A percentile compares a stretch with the other conserved stretches of the same genome.
These are phyloP conservation scores for Mortierella sp. DNA, from an alignment of 371 early-diverging fungal genomes.

Conservation along the genomic window DNA sequence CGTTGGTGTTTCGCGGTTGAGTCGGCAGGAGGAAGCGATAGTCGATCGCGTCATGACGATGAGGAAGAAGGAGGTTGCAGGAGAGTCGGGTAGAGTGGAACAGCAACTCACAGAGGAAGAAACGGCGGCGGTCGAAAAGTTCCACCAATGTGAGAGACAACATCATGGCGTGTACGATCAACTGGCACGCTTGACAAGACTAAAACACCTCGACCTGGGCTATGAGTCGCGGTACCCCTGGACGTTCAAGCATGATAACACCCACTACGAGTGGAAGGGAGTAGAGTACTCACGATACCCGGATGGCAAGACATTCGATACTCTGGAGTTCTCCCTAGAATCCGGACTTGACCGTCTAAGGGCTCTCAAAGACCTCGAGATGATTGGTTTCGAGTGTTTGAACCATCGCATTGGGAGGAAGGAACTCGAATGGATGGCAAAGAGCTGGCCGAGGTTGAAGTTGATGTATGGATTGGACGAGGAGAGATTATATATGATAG, in stretches of 20 bases:
- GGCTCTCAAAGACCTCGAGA: conserved; percentile 3
- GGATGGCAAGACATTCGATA: neutral
- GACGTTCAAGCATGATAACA: neutral
- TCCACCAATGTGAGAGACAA: neutral
- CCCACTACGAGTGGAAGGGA: neutral
- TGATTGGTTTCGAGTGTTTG: conserved; percentile 15
- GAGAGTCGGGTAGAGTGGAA: neutral
- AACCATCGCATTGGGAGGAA: conserved; percentile 12
- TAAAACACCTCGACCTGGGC: conserved; percentile 13
- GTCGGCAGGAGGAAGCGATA: neutral
- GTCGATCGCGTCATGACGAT: neutral
- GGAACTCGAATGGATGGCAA: conserved; percentile 20
- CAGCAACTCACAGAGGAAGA: neutral
- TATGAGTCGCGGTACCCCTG: conserved; percentile 10
- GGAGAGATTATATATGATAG: neutral
- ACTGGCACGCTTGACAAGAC: neutral
- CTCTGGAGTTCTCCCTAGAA: neutral
- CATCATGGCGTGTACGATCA: conserved; percentile 2
- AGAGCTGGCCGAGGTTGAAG: conserved; percentile 14
- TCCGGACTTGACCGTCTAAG: conserved; percentile 15
- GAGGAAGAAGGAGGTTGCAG: neutral
- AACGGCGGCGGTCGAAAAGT: neutral
- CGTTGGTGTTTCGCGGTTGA: neutral
- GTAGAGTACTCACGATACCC: neutral
- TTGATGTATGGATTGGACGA: conserved; percentile 4